phyloP scores from a whole-genome alignment of 2,329 filamentous ascomycete genomes.

The Pyrenophora seminiperda region DNA sequence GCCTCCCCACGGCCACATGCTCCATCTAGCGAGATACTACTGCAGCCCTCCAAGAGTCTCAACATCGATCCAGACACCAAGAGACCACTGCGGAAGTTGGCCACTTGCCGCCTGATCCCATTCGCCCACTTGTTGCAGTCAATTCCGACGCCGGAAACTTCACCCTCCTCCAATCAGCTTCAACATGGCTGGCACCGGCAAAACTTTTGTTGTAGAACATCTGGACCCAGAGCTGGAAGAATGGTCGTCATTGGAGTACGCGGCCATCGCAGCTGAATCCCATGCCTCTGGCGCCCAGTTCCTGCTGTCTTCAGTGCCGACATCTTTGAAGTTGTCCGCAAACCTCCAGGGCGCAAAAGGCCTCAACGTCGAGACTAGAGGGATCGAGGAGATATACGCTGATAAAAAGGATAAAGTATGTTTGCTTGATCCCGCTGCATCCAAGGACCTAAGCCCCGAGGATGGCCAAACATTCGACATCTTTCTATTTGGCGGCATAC shows the following conservation, averaged over 20 bases:
- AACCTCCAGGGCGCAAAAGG: conserved; percentile 64
- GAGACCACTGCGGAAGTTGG: background rate
- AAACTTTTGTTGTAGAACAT: conserved; percentile 94
- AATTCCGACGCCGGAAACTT: conserved; percentile 17
- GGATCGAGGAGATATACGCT: conserved; percentile 82
- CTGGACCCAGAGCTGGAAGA: conserved; percentile 90
- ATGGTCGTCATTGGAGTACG: conserved; percentile 95
- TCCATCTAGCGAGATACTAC: conserved; percentile 32
- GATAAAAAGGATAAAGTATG: conserved; percentile 78
- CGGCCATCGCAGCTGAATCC: conserved; percentile 83
- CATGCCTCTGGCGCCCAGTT: conserved; percentile 70
- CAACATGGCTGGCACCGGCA: conserved; percentile 49
- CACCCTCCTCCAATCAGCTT: conserved; percentile 18
- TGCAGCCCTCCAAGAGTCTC: conserved; percentile 36
- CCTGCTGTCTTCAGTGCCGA: conserved; percentile 79
- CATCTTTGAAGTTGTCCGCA: conserved; percentile 63
- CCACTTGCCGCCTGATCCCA: background rate
- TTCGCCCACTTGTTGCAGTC: conserved; percentile 9
- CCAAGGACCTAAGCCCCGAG: conserved; percentile 78
- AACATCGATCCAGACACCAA: conserved; percentile 17
- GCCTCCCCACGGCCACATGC: conserved; percentile 28
- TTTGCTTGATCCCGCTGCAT: conserved; percentile 83
- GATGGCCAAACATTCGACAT: conserved; percentile 85
- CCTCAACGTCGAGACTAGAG: conserved; percentile 73
- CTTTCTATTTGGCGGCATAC: conserved; percentile 93